These are phyloP conservation scores for Nannizzia gypsea DNA, from an alignment of 2,329 filamentous ascomycete genomes.

Conservation along the genomic window DNA sequence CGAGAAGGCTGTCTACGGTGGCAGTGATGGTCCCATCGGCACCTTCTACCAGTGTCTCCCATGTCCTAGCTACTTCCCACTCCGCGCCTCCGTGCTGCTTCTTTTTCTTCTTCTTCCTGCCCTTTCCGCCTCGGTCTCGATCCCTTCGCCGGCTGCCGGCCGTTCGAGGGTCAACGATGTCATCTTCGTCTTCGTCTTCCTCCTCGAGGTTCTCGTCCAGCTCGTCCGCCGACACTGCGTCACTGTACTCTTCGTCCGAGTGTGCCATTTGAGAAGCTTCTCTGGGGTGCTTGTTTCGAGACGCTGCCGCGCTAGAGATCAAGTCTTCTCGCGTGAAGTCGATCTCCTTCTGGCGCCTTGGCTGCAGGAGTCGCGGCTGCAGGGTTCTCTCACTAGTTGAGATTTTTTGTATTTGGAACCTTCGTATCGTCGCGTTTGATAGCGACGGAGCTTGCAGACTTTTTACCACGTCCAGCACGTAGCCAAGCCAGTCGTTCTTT, in stretches of 20 bases:
- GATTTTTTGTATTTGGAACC: neutral
- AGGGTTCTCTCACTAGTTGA: conserved; percentile 6
- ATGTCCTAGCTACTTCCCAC: conserved; percentile 40
- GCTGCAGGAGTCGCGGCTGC: neutral
- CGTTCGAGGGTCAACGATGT: neutral
- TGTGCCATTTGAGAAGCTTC: conserved; percentile 28
- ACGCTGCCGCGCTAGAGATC: conserved; percentile 1
- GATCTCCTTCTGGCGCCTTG: conserved; percentile 1
- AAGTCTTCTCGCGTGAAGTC: neutral
- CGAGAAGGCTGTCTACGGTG: conserved; percentile 59
- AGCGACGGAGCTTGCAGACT: neutral
- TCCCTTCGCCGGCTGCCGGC: neutral
- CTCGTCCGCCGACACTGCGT: conserved; percentile 39
- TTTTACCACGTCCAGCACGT: too few relatives aligned
- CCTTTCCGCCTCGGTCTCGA: conserved; percentile 15
- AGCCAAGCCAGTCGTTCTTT: neutral
- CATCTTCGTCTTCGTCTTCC: conserved; percentile 17
- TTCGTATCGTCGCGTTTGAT: neutral
- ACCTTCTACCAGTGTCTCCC: conserved; percentile 63
- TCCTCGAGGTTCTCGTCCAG: conserved; percentile 21
- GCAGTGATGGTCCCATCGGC: conserved; percentile 66
- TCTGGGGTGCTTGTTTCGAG: neutral
- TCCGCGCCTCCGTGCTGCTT: conserved; percentile 24
- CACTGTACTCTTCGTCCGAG: conserved; percentile 43
- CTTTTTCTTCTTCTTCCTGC: conserved; percentile 13